Base-by-base conservation (phyloP, 169 alveolate genomes). In the Plasmodium gallinaceum region DNA sequence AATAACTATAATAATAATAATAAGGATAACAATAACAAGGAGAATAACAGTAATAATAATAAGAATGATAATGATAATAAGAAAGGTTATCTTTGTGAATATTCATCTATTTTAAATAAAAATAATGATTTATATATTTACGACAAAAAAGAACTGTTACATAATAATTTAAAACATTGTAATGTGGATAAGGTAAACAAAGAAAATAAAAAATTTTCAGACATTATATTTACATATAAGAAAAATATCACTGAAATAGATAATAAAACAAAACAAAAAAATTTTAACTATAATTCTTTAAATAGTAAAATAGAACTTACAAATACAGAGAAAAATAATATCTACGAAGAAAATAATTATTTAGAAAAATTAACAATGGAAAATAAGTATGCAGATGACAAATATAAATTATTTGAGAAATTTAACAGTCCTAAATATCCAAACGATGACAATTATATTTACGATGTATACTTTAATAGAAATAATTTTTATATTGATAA, bases 381-480 rank as follows among this genome's bases (percentile, higher is more conserved):
- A 39, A 72, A 24, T 20, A 58, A 51, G 22, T 7, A 37, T 32
- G 39, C 14, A 22, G 70, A 69, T 20, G 42, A 32, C 42, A 45
- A 69, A 24, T 69, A 24, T 57, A 42, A 14, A 42, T 42, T 43
- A 12, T 20, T 42, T 24, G 58, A 45, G 22, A n/a, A 22, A 24
- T 69, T 39, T 43, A 42, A 45, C 32, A 69, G 22, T 43, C 0
- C 58, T 48, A 10, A 9, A 10, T 57, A 1, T 1, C 37, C 39
- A 14, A 57, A 24, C 5, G 65, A 58, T 48, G 7, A 52, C 7
- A 57, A 71, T 42, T 10, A 26, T 20, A 39, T 48, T 8, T 71
- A 71, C 54, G 83, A 71, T 71, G 22, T 71, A 0, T 52, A 71
- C 37, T 6, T 51, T 8, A 52, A 24, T 16, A 51, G 48, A 71